phyloP scores from a whole-genome alignment of 768 basidiomycete species.

The Mycena sanguinolenta region DNA sequence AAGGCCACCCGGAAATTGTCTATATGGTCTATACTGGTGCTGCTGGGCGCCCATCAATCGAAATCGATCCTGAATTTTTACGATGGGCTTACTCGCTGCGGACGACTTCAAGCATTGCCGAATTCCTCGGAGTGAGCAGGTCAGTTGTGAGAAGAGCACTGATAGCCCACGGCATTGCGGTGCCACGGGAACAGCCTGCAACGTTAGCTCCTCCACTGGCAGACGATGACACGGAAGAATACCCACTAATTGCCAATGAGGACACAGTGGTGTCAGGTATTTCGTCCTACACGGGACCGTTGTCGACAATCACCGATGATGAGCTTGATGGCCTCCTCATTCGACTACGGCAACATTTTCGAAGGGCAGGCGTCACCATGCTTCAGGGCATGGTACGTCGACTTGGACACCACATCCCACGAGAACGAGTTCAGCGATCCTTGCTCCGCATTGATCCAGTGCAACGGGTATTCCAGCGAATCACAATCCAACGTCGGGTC shows the following conservation, averaged over 20 bases:
- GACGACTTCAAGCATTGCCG: conserved; percentile 27
- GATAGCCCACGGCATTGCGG: conserved; percentile 40
- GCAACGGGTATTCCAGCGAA: conserved; percentile 31
- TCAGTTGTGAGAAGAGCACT: conserved; percentile 37
- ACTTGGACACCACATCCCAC: conserved; percentile 24
- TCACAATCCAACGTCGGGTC: conserved; percentile 33
- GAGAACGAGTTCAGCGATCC: conserved; percentile 29
- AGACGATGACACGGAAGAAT: conserved; percentile 17
- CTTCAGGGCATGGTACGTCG: conserved; percentile 38
- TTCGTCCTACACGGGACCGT: not conserved
- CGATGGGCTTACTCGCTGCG: conserved; percentile 36
- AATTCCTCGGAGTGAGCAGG: conserved; percentile 30
- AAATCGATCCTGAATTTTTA: conserved; percentile 44
- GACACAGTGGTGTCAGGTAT: too few species aligned
- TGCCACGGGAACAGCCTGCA: too few species aligned
- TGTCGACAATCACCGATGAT: conserved; percentile 3
- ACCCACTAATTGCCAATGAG: too few species aligned
- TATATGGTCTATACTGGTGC: conserved; percentile 22
- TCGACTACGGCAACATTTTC: conserved; percentile 24
- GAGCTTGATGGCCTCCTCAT: conserved; percentile 29
- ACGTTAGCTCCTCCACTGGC: conserved; percentile 34
- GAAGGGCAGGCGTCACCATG: conserved; percentile 33
- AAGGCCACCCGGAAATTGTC: not conserved
- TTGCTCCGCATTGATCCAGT: conserved; percentile 37
- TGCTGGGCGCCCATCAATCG: conserved; percentile 43